Evolutionary conservation across 2,329 filamentous ascomycete genomes (phyloP).

Genomic region (Aspergillus niger): DNA sequence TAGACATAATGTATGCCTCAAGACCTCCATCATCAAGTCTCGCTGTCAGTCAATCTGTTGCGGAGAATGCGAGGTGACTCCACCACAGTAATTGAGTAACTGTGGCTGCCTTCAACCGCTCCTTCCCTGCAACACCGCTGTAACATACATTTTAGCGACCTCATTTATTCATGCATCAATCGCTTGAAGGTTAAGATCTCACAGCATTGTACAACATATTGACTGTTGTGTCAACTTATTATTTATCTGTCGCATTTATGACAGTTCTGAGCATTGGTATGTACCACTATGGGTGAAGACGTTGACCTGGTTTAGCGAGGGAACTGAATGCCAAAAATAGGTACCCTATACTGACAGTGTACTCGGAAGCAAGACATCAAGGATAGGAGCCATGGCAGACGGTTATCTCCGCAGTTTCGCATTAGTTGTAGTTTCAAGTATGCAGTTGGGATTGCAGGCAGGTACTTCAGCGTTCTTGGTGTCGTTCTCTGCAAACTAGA

Average conservation of each 20-base stretch:
- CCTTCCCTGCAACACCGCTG: neutral
- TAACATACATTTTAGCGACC: neutral
- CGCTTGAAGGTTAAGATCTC: neutral
- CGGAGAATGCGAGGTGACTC: neutral
- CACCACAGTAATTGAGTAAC: constrained; percentile 10
- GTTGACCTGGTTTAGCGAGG: neutral
- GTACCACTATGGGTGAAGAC: neutral
- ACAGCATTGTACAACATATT: neutral
- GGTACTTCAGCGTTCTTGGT: neutral
- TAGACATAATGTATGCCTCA: neutral
- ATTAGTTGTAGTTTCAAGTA: neutral
- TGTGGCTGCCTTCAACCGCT: constrained; percentile 1
- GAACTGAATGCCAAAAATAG: neutral
- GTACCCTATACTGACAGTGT: neutral
- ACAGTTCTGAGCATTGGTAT: neutral
- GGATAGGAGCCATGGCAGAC: neutral
- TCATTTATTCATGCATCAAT: neutral
- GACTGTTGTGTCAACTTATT: neutral
- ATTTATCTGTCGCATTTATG: neutral
- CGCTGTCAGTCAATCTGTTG: neutral
- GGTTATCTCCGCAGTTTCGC: too few species aligned
- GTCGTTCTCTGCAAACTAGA: neutral
- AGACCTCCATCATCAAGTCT: too few species aligned
- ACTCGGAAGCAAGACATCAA: neutral
- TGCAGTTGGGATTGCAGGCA: neutral